Evolutionary conservation across 148 eudicot species (phyloP), one percentile per base, ranked within the genome.

Genomic region (Drosera capensis): DNA sequence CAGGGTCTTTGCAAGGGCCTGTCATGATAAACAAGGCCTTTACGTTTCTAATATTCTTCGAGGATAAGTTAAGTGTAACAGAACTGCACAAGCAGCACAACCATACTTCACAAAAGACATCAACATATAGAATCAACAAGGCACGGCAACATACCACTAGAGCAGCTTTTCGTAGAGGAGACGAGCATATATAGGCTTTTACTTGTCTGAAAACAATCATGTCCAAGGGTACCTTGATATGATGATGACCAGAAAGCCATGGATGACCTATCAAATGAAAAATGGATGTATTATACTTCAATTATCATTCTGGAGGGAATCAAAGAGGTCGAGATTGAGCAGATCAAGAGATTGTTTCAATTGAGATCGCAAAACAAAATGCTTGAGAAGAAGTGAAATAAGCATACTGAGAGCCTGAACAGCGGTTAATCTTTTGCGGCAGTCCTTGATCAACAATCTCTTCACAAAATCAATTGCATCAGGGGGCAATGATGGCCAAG

Each of bases 391-490:
- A 39, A 37, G 14, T 25, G n/a, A 34, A 1, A 11, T 38, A 24
- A 39, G 73, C 31, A 28, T 39, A 78, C 86, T 51, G 45, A 78
- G 43, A 56, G 86, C 86, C 46, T 78, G 86, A 22, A 81, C 71
- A 43, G 86, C 86, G 24, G 72, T 68, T 68, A 74, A 46, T 48
- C 86, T 53, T 52, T 66, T 68, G 18, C 81, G 36, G 12, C 68
- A 71, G 34, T 78, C 86, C 54, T 78, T 72, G 50, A 61, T 52
- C 20, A 78, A 40, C 16, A 78, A 39, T 19, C 75, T 51, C 55
- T 64, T 71, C 14, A 78, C 75, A 55, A 78, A 78, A 46, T 74
- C 94, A 14, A 79, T 56, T n/a, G 96, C 94, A 52, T 87, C 86
- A 3, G 71, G 23, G 49, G 96, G 77, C 80, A 68, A 48, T 19